Base-by-base conservation (phyloP, 2,329 filamentous ascomycete genomes). In the Beauveria pseudobassiana region DNA sequence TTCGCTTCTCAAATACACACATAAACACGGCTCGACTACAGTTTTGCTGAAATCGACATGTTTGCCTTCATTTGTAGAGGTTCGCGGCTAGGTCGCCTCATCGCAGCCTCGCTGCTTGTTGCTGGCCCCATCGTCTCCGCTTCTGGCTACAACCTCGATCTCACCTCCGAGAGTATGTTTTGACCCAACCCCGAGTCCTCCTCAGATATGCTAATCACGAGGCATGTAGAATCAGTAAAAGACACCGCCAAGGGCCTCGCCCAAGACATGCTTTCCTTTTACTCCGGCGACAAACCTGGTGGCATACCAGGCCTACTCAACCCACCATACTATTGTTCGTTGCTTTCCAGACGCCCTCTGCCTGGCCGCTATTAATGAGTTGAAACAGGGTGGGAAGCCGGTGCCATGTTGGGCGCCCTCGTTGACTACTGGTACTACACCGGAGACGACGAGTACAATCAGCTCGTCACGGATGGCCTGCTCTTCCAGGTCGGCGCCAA, bases 371-470 rank as follows among this genome's bases (percentile, higher is more conserved):
- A 48, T n/a, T 60, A 40, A 56, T 30, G 14, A 40, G 2, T 20
- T 20, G 9, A 22, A 56, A 43, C 49, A 76, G 74, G 79, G 88
- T 92, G 88, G 88, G 87, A 90, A 72, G 85, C 86, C 0, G 85
- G 87, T 22, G 84, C 86, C 59, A 82, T 92, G 80, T 89, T 91
- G 68, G 85, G 87, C 59, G 83, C 85, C 1, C 71, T 91, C 65
- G 75, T 91, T 59, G 87, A 91, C 71, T 91, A 91, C 73, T 90
- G 86, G 85, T 82, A 82, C 65, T 80, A 86, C 61, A 90, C 87
- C 0, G 87, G 85, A 18, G 87, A 91, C 73, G 70, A 75, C 1
- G 80, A 81, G 3, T 90, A 90, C 75, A 87, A 87, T 70, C 74
- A 79, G 10, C 77, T 84, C 42, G 82, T 82, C 1, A 78, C 75